Percentiles rank a stretch among this genome's conserved stretches.
phyloP scores from a whole-genome alignment of 2,329 filamentous ascomycete species.

The Penicillium italicum region DNA sequence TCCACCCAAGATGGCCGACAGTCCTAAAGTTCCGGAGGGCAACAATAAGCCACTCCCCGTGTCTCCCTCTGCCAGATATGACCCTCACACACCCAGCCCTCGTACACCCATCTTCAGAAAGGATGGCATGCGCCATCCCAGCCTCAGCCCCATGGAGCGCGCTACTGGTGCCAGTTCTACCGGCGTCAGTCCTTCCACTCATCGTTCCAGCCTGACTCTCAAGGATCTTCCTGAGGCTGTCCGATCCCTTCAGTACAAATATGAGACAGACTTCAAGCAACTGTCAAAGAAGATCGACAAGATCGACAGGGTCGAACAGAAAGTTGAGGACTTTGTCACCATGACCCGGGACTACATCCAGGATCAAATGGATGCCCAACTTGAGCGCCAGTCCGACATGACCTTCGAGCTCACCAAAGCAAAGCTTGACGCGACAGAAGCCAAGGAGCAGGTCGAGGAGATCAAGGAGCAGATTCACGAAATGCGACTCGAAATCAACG shows the following conservation, averaged over 20 bases:
- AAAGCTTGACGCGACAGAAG: not conserved
- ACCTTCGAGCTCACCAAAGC: not conserved
- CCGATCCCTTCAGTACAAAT: not conserved
- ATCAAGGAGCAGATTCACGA: not conserved
- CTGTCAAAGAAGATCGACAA: not conserved
- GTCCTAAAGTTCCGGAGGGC: not conserved
- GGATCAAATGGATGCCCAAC: not conserved
- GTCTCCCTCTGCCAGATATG: not conserved
- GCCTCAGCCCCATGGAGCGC: not conserved
- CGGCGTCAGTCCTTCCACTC: not conserved
- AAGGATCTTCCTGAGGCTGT: not conserved
- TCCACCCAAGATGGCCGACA: not conserved
- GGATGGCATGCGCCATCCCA: not conserved
- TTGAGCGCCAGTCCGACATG: not conserved
- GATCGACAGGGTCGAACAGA: not conserved
- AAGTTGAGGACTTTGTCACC: not conserved
- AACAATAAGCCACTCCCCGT: constrained; percentile 1
- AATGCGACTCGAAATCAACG: constrained; percentile 8
- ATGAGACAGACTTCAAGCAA: not conserved
- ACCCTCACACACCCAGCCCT: not conserved
- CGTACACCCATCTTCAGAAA: not conserved
- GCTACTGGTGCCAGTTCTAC: not conserved
- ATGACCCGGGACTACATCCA: not conserved
- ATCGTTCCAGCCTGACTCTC: not conserved
- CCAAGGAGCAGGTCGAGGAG: not conserved